Base-by-base conservation (phyloP, 1,139 yeast species). In the Debaryomyces udenii region DNA sequence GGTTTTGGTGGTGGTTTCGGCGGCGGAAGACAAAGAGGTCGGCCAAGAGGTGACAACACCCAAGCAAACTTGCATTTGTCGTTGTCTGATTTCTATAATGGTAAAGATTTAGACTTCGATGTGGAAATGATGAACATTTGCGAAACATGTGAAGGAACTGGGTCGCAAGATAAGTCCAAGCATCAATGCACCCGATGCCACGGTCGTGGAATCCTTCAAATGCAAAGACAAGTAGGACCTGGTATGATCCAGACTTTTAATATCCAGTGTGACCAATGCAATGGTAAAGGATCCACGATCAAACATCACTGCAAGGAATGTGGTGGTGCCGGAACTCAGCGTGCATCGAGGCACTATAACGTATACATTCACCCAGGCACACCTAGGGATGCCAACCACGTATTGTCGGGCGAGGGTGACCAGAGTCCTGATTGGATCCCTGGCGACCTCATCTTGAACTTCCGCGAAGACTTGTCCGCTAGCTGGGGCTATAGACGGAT, bases 191-290 rank as follows among this genome's bases (percentile, higher is more conserved):
- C 61, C 1, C 68, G 69, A 40, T 93, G 99, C 68, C 64, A 70
- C 10, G 99, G 99, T 1, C 66, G 68, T 16, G 99, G 99, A 23
- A 69, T 83, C 28, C 65, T 79, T 27, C 61, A 82, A n/a, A 76
- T 84, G 42, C 76, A 81, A 41, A 74, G 86, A 48, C 96, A 90
- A 61, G 64, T 93, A 49, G 97, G 89, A 0, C 96, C 95, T 7
- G 93, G 93, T 6, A 87, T 93, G 89, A 70, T 87, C 46, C 98
- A 91, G 62, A 88, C 86, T 48, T 75, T 90, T 52, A 91, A 87
- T 57, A 77, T 82, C 39, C 74, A 74, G 10, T 93, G 99, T 73
- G 90, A 86, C 44, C 68, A 67, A 41, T 93, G 99, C 70, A 67
- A 71, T 13, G 99, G 99, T 27, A 68, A 72, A 39, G 99, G 99